These are phyloP conservation scores for Solanum appendiculatum DNA, from an alignment of 257 asterid species.

Conservation along the genomic window DNA sequence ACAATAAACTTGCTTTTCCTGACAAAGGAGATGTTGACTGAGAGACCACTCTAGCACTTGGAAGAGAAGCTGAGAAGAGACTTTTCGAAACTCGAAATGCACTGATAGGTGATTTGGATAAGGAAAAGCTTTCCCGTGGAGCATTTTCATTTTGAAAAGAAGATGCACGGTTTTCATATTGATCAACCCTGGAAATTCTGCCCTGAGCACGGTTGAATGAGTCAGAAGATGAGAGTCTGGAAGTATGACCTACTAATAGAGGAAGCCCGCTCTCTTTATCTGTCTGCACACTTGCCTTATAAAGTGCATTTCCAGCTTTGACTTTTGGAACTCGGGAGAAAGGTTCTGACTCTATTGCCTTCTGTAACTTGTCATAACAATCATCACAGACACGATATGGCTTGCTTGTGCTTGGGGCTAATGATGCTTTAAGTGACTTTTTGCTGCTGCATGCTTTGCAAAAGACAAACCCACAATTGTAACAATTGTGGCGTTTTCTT, in stretches of 20 bases:
- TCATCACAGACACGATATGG: slow-evolving; percentile 95
- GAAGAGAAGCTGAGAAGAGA: slow-evolving; percentile 29
- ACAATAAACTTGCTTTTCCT: slow-evolving; percentile 31
- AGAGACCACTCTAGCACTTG: slow-evolving; percentile 38
- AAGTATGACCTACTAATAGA: slow-evolving; percentile 19
- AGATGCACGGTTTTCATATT: slow-evolving; percentile 25
- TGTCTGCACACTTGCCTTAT: slow-evolving; percentile 23
- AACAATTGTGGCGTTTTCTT: slow-evolving; percentile 85
- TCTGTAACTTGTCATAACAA: slow-evolving; percentile 62
- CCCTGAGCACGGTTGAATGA: slow-evolving; percentile 44
- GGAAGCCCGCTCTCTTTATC: slow-evolving; percentile 33
- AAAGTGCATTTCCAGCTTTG: slow-evolving; percentile 20
- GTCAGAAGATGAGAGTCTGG: slow-evolving; percentile 52
- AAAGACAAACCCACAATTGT: slow-evolving; percentile 85
- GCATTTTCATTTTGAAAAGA: slow-evolving; percentile 30
- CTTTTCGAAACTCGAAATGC: slow-evolving; percentile 22
- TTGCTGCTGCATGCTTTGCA: slow-evolving; percentile 65
- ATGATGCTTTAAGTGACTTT: slow-evolving; percentile 64
- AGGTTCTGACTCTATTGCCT: slow-evolving; percentile 23
- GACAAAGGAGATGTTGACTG: slow-evolving; percentile 51
- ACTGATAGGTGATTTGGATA: slow-evolving; percentile 40
- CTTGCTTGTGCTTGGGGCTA: slow-evolving; percentile 68
- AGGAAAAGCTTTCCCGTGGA: slow-evolving; percentile 41
- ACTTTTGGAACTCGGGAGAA: slow-evolving; percentile 22
- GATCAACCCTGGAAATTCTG: slow-evolving; percentile 22